Conservation (phyloP, 345 rosid species). For the Clarkia xantiana region DNA sequence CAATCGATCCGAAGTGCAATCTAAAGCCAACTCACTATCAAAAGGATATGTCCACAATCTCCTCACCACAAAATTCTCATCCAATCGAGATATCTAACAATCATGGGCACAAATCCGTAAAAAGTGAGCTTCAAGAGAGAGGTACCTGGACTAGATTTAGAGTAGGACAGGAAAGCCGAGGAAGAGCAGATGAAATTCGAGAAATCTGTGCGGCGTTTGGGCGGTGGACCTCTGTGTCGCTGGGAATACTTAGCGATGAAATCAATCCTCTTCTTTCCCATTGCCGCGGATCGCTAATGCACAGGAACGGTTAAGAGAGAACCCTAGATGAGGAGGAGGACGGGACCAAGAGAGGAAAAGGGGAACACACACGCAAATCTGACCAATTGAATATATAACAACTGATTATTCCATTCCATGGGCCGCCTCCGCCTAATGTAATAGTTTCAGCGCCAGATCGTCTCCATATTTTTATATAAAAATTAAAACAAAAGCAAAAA, state of each 20-base stretch:
- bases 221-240: slow-evolving; percentile 15
- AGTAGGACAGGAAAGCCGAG: neutral
- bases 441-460: too few species aligned
- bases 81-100: too few species aligned
- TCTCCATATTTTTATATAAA: too few species aligned
- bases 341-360: neutral
- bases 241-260: slow-evolving; percentile 11
- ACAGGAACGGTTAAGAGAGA: neutral
- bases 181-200: slow-evolving; percentile 5
- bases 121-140: too few species aligned
- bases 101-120: too few species aligned
- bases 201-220: slow-evolving; percentile 23
- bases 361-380: too few species aligned
- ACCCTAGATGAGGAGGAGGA: neutral
- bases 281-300: neutral
- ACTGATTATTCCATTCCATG: neutral
- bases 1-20: too few species aligned
- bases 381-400: neutral
- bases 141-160: slow-evolving; percentile 4
- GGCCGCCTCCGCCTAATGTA: neutral
- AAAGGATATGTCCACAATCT: too few species aligned
- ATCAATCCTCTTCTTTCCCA: slow-evolving; percentile 14
- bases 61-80: too few species aligned
- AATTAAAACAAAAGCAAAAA: too few species aligned
- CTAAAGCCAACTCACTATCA: too few species aligned